A percentile compares a stretch with the other conserved stretches of the same genome.
phyloP scores from a whole-genome alignment of 1,139 yeast species.

The Protomyces lactucae-debilis region DNA sequence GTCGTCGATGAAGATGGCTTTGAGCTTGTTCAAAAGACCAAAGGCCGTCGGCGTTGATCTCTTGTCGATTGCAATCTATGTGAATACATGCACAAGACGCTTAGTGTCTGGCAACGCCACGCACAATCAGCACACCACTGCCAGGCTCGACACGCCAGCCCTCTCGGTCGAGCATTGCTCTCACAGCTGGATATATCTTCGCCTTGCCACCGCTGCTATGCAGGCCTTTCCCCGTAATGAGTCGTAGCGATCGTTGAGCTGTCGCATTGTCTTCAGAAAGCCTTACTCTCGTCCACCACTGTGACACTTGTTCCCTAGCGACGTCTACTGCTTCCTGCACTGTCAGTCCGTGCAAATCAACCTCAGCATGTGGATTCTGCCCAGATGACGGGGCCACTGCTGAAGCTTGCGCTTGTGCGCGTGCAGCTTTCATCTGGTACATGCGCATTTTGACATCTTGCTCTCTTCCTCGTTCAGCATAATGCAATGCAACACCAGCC shows the following conservation, averaged over 20 bases:
- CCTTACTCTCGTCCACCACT: conserved; percentile 31
- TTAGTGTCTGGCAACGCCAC: neutral
- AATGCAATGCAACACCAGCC: conserved; percentile 26
- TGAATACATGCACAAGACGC: neutral
- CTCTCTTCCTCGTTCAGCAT: conserved; percentile 26
- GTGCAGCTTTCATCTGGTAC: conserved; percentile 19
- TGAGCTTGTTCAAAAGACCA: conserved; percentile 66
- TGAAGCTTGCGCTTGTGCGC: neutral
- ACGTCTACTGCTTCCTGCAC: conserved; percentile 31
- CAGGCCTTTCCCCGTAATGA: conserved; percentile 34
- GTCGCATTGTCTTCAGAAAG: neutral
- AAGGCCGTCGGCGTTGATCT: neutral
- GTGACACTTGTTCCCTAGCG: conserved; percentile 26
- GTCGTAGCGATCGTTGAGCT: conserved; percentile 24
- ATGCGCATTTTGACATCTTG: conserved; percentile 14
- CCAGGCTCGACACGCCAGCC: conserved; percentile 31
- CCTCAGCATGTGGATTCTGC: conserved; percentile 11
- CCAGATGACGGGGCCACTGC: neutral
- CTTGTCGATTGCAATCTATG: neutral
- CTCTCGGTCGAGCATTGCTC: conserved; percentile 28
- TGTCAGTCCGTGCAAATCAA: conserved; percentile 33
- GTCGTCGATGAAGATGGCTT: conserved; percentile 85
- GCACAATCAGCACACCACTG: neutral
- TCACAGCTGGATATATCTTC: conserved; percentile 30
- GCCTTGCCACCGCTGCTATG: conserved; percentile 32